These are phyloP conservation scores for Lunasporangiospora selenospora DNA, from an alignment of 192 early-diverging fungal species.

Conservation along the genomic window DNA sequence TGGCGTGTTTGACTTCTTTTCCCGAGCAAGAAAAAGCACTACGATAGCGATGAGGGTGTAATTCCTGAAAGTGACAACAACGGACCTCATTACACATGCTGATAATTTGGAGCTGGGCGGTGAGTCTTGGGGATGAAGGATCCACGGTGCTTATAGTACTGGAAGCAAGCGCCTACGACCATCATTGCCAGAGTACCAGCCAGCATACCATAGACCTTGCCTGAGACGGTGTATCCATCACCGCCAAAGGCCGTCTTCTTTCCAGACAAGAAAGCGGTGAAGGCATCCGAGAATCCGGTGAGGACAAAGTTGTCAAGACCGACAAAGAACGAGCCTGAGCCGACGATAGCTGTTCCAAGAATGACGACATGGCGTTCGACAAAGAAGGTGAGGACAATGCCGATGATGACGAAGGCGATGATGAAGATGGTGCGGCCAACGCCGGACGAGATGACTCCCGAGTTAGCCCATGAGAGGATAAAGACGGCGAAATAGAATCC, in stretches of 20 bases:
- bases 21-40: no score
- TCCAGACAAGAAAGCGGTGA: constrained; percentile 58
- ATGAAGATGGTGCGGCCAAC: constrained; percentile 77
- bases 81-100: constrained; percentile 36
- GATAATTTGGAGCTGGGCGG: constrained; percentile 26
- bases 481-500: constrained; percentile 74
- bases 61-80: no score
- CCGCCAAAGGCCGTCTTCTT: constrained; percentile 17
- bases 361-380: constrained; percentile 74
- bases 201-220: constrained; percentile 76
- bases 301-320: constrained; percentile 86
- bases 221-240: constrained; percentile 53
- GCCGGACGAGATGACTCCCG: constrained; percentile 67
- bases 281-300: constrained; percentile 74
- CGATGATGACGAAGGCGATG: constrained; percentile 62
- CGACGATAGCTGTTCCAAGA: constrained; percentile 75
- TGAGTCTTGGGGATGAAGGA: constrained; percentile 41
- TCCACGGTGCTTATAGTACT: constrained; percentile 58
- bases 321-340: constrained; percentile 78
- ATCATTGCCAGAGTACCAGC: constrained; percentile 71
- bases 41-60: no score
- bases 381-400: constrained; percentile 71
- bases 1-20: no score
- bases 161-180: constrained; percentile 69
- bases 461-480: constrained; percentile 66